Evolutionary conservation across 768 basidiomycete species (phyloP), one percentile per base, ranked within the genome.

Genomic region (Rhizopogon sp.): DNA sequence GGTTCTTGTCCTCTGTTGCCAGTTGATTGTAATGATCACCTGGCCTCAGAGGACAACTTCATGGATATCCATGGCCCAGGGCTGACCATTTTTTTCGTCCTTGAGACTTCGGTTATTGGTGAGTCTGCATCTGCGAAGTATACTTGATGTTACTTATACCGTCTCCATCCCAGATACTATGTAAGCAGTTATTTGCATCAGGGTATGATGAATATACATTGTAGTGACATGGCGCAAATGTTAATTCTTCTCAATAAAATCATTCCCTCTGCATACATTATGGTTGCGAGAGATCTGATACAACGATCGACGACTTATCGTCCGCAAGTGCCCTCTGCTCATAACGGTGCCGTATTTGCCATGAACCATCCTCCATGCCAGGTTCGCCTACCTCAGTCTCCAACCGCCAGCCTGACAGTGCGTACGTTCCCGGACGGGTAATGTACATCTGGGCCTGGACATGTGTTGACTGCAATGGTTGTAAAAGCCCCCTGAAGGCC

Each of bases 401-500:
- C 9, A 90, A 60, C 40, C 71, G 73, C 91, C 92, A 96, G 5
- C 80, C 79, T 31, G 78, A 79, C 14, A 92, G 71, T 11, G 72
- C 72, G 64, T 90, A 88, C 22, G 76, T 74, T 11, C 89, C 89
- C 31, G 89, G 82, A 41, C 78, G 78, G 11, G 77, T 70, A 9
- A 83, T 73, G 77, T 84, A 88, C 2, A 93, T 67, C 47, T 73
- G 79, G 1, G 82, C 76, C 20, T 71, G 68, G 17, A 90, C 56
- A 0, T 64, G 68, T 11, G 68, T 65, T 3, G 73, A 68, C 55
- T 79, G 71, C 5, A 75, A 72, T 10, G 90, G 84, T 20, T 67
- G 52, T 31, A 94, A 68, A 5, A 66, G 70, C 2, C 85, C 86
- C 29, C 83, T 80, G 64, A 84, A 84, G 5, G 82, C 82, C 40